Percentiles rank a stretch among this genome's conserved stretches.
phyloP scores from a whole-genome alignment of 2,329 filamentous ascomycete species.

The Simplicillium sp. region DNA sequence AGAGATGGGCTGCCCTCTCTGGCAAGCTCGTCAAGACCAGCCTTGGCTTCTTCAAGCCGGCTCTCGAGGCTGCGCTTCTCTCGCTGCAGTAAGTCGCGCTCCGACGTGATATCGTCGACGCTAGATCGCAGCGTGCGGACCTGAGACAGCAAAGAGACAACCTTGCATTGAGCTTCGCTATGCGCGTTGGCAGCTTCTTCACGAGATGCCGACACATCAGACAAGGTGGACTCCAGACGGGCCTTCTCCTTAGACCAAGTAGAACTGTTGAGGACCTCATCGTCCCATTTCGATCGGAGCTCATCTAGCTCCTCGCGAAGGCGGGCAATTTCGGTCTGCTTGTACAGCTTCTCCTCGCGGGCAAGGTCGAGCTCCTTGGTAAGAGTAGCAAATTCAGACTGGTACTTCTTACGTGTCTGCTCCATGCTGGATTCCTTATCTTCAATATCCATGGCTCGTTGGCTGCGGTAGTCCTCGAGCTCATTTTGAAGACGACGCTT shows the following conservation, averaged over 20 bases:
- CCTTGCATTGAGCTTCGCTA: conserved; percentile 88
- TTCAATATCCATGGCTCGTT: conserved; percentile 91
- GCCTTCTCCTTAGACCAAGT: conserved; percentile 98
- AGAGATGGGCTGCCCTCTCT: conserved; percentile 79
- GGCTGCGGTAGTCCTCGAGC: conserved; percentile 92
- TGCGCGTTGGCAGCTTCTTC: conserved; percentile 91
- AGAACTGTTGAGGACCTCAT: conserved; percentile 93
- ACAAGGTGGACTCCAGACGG: conserved; percentile 78
- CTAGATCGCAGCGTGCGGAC: conserved; percentile 75
- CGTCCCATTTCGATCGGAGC: conserved; percentile 92
- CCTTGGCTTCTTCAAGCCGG: conserved; percentile 76
- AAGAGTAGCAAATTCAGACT: conserved; percentile 79
- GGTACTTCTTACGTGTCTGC: conserved; percentile 95
- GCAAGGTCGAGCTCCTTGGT: conserved; percentile 91
- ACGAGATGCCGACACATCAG: conserved; percentile 81
- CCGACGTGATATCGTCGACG: conserved; percentile 76
- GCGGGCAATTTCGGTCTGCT: conserved; percentile 75
- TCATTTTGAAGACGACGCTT: conserved; percentile 95
- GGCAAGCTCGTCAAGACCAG: conserved; percentile 78
- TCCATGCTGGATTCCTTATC: conserved; percentile 95
- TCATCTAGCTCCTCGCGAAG: conserved; percentile 95
- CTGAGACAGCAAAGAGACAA: conserved; percentile 82
- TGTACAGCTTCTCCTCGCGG: conserved; percentile 78
- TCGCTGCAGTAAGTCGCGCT: conserved; percentile 74
- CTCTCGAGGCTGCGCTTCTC: conserved; percentile 88